Conservation (phyloP, 1,139 yeast genomes). For the Kurtzmaniella quercitrusa region DNA sequence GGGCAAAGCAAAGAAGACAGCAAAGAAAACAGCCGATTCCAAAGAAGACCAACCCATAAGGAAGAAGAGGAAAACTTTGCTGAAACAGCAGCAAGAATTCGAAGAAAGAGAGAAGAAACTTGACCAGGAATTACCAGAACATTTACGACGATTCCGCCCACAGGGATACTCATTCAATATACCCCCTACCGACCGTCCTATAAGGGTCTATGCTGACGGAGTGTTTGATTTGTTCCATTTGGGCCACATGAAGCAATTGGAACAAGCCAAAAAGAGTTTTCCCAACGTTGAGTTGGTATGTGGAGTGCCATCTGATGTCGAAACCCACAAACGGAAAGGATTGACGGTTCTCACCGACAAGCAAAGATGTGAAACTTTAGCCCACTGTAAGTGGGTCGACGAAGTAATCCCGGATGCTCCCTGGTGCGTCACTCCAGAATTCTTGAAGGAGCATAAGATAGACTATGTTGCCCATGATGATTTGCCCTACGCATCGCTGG, state of each 20-base stretch:
- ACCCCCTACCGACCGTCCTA: slow-evolving; percentile 84
- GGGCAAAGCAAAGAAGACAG: slow-evolving; percentile 10
- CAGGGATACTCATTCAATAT: slow-evolving; percentile 64
- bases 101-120: slow-evolving; percentile 49
- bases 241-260: slow-evolving; percentile 96
- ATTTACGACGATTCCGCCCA: slow-evolving; percentile 67
- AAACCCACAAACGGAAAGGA: slow-evolving; percentile 91
- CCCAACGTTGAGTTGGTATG: slow-evolving; percentile 80
- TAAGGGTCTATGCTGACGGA: slow-evolving; percentile 94
- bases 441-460: slow-evolving; percentile 70
- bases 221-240: slow-evolving; percentile 93
- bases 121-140: slow-evolving; percentile 59
- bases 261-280: slow-evolving; percentile 92
- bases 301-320: slow-evolving; percentile 86
- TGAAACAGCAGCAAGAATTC: slow-evolving; percentile 34
- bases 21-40: slow-evolving; percentile 8
- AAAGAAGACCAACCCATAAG: slow-evolving; percentile 3
- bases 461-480: slow-evolving; percentile 99
- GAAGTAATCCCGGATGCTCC: slow-evolving; percentile 94
- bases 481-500: slow-evolving; percentile 85
- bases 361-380: slow-evolving; percentile 83
- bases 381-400: slow-evolving; percentile 95
- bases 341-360: slow-evolving; percentile 83
- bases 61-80: slow-evolving; percentile 21
- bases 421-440: slow-evolving; percentile 88